Evolutionary conservation across 1,284 basidiomycete species (phyloP).

Genomic region (Schizopora paradoxa): DNA sequence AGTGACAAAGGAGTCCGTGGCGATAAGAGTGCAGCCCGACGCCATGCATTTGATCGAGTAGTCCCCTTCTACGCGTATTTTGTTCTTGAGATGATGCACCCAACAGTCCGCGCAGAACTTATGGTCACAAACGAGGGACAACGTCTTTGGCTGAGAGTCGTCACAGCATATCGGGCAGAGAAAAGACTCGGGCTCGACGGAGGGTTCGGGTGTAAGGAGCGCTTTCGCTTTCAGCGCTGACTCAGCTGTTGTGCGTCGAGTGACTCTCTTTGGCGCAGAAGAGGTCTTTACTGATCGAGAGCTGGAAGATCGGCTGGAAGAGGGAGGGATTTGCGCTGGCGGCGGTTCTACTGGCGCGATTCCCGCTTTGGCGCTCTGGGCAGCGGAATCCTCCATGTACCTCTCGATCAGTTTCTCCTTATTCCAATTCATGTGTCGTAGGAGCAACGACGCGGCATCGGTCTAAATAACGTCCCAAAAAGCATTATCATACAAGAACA

Average conservation of each 20-base stretch:
- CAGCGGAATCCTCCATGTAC: constrained; percentile 85
- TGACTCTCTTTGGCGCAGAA: constrained; percentile 34
- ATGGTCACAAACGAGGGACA: constrained; percentile 75
- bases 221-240: constrained; percentile 29
- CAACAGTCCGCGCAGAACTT: constrained; percentile 86
- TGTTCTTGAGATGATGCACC: constrained; percentile 77
- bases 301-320: constrained; percentile 22
- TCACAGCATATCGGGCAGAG: constrained; percentile 91
- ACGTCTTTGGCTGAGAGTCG: constrained; percentile 58
- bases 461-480: constrained; percentile 30
- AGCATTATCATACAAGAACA: constrained; percentile 2
- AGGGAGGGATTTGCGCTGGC: constrained; percentile 29
- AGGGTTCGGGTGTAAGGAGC: constrained; percentile 25
- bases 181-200: constrained; percentile 44
- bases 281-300: constrained; percentile 14
- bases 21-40: constrained; percentile 77
- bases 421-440: constrained; percentile 92
- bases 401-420: constrained; percentile 93
- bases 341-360: constrained; percentile 34
- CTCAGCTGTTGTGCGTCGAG: constrained; percentile 37
- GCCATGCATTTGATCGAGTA: constrained; percentile 91
- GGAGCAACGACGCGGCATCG: constrained; percentile 67
- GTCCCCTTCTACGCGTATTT: constrained; percentile 90
- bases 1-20: constrained; percentile 59
- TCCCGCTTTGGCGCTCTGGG: constrained; percentile 70